Conservation (phyloP, 306 rosid genomes). For the Adenanthera pavonina region DNA sequence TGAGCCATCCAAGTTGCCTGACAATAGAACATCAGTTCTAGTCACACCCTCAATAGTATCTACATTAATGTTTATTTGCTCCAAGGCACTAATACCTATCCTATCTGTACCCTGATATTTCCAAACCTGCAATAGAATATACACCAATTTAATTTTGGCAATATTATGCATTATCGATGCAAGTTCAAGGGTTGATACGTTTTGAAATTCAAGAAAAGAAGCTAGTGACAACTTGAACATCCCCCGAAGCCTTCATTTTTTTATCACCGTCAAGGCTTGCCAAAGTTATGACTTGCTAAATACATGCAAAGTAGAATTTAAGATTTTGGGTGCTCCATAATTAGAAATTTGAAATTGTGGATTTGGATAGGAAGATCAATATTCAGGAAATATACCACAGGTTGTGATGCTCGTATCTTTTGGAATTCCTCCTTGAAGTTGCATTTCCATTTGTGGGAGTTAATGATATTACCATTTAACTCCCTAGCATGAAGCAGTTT, state of each 20-base stretch:
- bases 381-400: conserved; percentile 58
- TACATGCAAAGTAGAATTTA: background rate
- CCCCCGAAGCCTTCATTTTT: background rate
- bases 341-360: conserved; percentile 10
- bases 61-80: conserved; percentile 57
- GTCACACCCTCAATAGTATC: conserved; percentile 66
- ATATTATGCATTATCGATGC: background rate
- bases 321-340: background rate
- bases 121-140: conserved; percentile 70
- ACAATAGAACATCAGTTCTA: conserved; percentile 59
- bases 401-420: conserved; percentile 69
- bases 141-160: background rate
- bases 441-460: conserved; percentile 52
- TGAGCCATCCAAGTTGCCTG: conserved; percentile 63
- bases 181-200: background rate
- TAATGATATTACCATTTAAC: conserved; percentile 65
- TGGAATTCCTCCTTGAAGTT: conserved; percentile 69
- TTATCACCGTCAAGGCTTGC: background rate
- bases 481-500: conserved; percentile 82
- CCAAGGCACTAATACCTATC: conserved; percentile 67
- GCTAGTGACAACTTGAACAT: background rate
- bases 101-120: conserved; percentile 59
- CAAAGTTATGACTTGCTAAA: background rate
- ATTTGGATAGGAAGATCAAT: background rate
- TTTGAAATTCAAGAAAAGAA: background rate